Evolutionary conservation across 768 basidiomycete species (phyloP).

Genomic region (Lentinula lateritia): DNA sequence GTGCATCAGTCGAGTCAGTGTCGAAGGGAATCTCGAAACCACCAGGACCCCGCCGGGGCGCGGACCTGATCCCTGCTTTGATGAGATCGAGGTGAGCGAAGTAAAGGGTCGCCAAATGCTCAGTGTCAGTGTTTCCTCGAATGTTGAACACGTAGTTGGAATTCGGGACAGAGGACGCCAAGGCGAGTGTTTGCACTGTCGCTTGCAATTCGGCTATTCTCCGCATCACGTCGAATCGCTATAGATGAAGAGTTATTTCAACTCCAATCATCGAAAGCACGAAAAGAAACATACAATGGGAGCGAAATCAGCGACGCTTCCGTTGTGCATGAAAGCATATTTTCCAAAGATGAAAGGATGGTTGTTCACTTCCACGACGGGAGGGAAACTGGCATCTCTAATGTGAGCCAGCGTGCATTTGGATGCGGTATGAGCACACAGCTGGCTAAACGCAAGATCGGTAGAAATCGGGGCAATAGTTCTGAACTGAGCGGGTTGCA

Average conservation of each 20-base stretch:
- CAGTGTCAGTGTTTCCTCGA: not conserved
- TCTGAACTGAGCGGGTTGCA: not conserved
- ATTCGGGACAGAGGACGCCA: not conserved
- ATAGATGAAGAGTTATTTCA: not conserved
- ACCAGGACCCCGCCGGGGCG: not conserved
- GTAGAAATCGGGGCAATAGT: not conserved
- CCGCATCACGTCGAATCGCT: not conserved
- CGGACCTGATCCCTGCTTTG: not conserved
- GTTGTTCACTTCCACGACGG: not conserved
- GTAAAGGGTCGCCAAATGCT: not conserved
- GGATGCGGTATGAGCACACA: not conserved
- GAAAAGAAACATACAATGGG: not conserved
- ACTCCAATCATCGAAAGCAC: not conserved
- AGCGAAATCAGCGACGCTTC: not conserved
- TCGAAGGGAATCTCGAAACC: not conserved
- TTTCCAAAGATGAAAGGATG: not conserved
- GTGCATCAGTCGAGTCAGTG: not conserved
- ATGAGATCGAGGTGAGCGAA: not conserved
- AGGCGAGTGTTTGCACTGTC: not conserved
- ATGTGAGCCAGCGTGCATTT: not conserved
- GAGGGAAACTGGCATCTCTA: not conserved
- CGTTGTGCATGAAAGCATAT: not conserved
- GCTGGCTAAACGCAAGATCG: not conserved
- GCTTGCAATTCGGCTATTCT: not conserved
- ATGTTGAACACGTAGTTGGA: not conserved